Evolutionary conservation across 768 basidiomycete species (phyloP).

Genomic region (Lactarius quietus): DNA sequence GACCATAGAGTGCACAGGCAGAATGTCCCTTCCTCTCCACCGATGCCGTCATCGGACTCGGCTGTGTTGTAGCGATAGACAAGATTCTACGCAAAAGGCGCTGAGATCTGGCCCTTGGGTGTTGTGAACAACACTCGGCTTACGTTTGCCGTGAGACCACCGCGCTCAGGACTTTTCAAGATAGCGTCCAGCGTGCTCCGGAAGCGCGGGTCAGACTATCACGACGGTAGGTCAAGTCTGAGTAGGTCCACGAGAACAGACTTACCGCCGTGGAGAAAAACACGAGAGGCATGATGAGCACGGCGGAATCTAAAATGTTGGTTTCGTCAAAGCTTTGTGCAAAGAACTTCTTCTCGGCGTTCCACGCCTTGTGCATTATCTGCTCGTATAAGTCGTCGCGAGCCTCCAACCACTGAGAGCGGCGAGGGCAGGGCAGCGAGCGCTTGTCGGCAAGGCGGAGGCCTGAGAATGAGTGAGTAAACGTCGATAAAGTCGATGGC

Average conservation of each 20-base stretch:
- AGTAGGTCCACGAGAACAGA: slow-evolving; percentile 17
- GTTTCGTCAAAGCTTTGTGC: slow-evolving; percentile 90
- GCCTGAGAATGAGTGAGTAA: slow-evolving; percentile 36
- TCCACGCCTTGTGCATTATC: slow-evolving; percentile 88
- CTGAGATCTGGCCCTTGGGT: slow-evolving; percentile 5
- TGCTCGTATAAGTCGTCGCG: slow-evolving; percentile 90
- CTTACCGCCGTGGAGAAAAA: slow-evolving; percentile 84
- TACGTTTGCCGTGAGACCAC: slow-evolving; percentile 87
- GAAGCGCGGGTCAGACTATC: slow-evolving; percentile 84
- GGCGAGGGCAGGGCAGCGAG: slow-evolving; percentile 79
- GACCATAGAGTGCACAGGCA: slow-evolving; percentile 84
- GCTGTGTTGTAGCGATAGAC: slow-evolving; percentile 87
- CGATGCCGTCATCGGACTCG: slow-evolving; percentile 89
- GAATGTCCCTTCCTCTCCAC: slow-evolving; percentile 94
- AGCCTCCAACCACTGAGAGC: slow-evolving; percentile 64
- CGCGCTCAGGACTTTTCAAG: slow-evolving; percentile 82
- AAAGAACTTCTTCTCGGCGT: slow-evolving; percentile 62
- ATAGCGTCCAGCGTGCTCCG: slow-evolving; percentile 80
- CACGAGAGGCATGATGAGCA: slow-evolving; percentile 89
- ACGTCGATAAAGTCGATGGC: not conserved
- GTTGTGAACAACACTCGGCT: slow-evolving; percentile 25
- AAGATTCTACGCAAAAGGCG: slow-evolving; percentile 51
- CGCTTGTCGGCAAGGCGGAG: slow-evolving; percentile 93
- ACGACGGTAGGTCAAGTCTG: not conserved
- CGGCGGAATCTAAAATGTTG: slow-evolving; percentile 77